Conservation (phyloP, 208 protist species). For the Kentomonas sorsogonicus region DNA sequence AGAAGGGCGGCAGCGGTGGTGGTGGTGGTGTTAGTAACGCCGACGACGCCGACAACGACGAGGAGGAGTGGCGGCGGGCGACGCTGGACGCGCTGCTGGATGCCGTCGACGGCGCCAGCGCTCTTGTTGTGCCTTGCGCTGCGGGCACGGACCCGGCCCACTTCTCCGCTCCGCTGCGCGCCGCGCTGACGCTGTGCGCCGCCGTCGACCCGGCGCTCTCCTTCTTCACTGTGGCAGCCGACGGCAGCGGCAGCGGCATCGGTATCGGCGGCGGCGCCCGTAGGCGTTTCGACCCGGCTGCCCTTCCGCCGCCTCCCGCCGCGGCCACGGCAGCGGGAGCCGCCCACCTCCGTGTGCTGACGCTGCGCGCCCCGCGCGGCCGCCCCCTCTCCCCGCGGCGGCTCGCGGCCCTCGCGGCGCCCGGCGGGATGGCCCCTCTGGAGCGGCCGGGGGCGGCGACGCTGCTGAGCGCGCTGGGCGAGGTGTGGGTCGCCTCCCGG, state of each 20-base stretch:
- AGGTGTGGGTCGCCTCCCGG: constrained; percentile 46
- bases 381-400: too few species aligned
- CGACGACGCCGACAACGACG: too few species aligned
- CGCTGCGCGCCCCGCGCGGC: constrained; percentile 8
- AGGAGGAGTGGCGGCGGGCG: too few species aligned
- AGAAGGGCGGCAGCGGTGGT: too few species aligned
- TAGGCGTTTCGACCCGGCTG: too few species aligned
- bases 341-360: constrained; percentile 6
- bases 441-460: neutral
- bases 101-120: constrained; percentile 35
- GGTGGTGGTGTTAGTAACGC: too few species aligned
- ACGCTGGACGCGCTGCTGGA: constrained; percentile 22
- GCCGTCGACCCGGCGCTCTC: constrained; percentile 23
- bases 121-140: too few species aligned
- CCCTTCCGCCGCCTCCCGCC: too few species aligned
- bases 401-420: constrained; percentile 28
- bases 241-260: neutral
- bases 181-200: constrained; percentile 23
- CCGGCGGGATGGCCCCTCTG: constrained; percentile 13
- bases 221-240: constrained; percentile 19
- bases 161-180: constrained; percentile 19
- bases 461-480: constrained; percentile 34
- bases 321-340: neutral
- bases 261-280: too few species aligned
- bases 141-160: constrained; percentile 18